phyloP scores from a whole-genome alignment of 495 filamentous ascomycete genomes.

The Podospora australis region DNA sequence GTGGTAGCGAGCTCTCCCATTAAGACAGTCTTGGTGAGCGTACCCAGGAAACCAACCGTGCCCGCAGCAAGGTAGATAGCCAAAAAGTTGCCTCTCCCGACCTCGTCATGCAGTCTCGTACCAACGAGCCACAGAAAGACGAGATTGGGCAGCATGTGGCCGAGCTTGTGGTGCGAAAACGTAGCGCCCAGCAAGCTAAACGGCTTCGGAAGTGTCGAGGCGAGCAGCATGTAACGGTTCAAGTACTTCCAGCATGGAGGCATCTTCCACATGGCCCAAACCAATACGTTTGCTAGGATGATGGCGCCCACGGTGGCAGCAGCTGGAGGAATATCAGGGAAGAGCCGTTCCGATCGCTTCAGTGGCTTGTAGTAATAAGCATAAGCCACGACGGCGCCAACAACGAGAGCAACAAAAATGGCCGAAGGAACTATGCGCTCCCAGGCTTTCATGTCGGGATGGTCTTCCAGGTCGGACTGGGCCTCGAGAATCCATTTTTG shows the following conservation, averaged over 20 bases:
- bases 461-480: conserved; percentile 37
- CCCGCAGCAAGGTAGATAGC: conserved; percentile 68
- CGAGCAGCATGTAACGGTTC: conserved; percentile 70
- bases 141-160: conserved; percentile 71
- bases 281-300: conserved; percentile 55
- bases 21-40: conserved; percentile 51
- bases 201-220: conserved; percentile 61
- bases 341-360: conserved; percentile 50
- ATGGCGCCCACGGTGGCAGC: conserved; percentile 68
- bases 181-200: conserved; percentile 59
- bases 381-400: conserved; percentile 48
- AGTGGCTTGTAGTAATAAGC: conserved; percentile 60
- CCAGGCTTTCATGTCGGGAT: conserved; percentile 41
- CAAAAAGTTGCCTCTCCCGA: conserved; percentile 80
- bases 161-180: conserved; percentile 67
- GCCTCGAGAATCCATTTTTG: conserved; percentile 30
- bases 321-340: conserved; percentile 68
- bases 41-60: conserved; percentile 56
- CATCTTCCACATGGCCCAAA: conserved; percentile 60
- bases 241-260: conserved; percentile 66
- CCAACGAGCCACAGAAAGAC: conserved; percentile 46
- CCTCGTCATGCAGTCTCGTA: conserved; percentile 66
- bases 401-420: conserved; percentile 46
- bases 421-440: conserved; percentile 62
- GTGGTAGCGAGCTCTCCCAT: conserved; percentile 34